phyloP scores from a whole-genome alignment of 2,329 filamentous ascomycete species.

The Fusarium sp. region DNA sequence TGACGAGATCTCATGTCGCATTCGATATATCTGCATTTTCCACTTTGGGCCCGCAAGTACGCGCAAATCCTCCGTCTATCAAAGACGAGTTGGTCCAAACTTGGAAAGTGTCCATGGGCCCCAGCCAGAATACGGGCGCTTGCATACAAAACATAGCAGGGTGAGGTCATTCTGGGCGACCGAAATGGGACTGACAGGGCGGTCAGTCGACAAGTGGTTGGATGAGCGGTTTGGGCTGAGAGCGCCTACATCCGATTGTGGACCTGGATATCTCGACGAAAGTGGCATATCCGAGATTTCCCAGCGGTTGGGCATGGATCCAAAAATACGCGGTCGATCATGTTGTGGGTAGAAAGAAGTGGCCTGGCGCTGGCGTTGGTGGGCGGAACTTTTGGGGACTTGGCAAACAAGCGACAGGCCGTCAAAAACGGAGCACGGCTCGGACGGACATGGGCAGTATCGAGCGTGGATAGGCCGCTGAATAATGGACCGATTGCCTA shows the following conservation, averaged over 20 bases:
- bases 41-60: conserved; percentile 6
- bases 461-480: conserved; percentile 5
- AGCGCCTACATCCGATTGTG: conserved; percentile 20
- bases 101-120: conserved; percentile 15
- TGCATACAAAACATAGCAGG: conserved; percentile 33
- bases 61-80: conserved; percentile 8
- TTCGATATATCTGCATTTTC: conserved; percentile 8
- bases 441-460: conserved; percentile 5
- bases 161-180: conserved; percentile 30
- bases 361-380: not conserved
- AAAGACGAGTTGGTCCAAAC: conserved; percentile 9
- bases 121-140: conserved; percentile 34
- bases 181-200: conserved; percentile 25
- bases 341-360: conserved; percentile 18
- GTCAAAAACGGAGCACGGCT: conserved; percentile 3
- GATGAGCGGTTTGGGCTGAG: conserved; percentile 25
- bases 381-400: not conserved
- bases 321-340: conserved; percentile 37
- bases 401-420: not conserved
- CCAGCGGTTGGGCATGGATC: conserved; percentile 5
- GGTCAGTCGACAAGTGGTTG: conserved; percentile 30
- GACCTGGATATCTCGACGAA: not conserved
- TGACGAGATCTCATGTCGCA: not conserved
- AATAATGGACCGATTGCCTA: conserved; percentile 1
- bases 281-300: conserved; percentile 3